Percentiles rank a stretch among this genome's conserved stretches.
These are phyloP conservation scores for Cutaneotrichosporon cyanovorans DNA, from an alignment of 1,284 basidiomycete genomes.

Conservation along the genomic window DNA sequence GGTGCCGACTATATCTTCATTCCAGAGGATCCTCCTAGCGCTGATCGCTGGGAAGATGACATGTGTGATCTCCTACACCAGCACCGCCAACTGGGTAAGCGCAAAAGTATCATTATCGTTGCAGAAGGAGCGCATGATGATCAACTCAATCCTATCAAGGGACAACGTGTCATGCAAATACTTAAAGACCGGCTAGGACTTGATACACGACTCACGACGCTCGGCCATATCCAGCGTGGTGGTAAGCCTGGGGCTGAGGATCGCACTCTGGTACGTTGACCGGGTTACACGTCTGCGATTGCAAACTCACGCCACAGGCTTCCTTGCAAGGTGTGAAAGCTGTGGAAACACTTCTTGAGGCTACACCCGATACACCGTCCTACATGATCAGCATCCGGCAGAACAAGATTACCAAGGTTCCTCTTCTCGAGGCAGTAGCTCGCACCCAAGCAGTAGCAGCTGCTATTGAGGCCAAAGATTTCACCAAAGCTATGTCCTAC, in stretches of 20 bases:
- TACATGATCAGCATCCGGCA: constrained; percentile 96
- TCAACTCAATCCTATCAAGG: constrained; percentile 79
- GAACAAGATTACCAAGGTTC: constrained; percentile 88
- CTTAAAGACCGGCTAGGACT: constrained; percentile 78
- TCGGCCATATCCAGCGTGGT: constrained; percentile 95
- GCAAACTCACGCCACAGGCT: constrained; percentile 52
- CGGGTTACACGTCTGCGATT: too few species aligned
- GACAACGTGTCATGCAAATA: constrained; percentile 84
- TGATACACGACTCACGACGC: constrained; percentile 94
- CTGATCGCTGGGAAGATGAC: constrained; percentile 76
- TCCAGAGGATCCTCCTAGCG: constrained; percentile 77
- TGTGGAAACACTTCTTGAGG: constrained; percentile 79
- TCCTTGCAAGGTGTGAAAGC: constrained; percentile 93
- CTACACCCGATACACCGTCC: constrained; percentile 81
- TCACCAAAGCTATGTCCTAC: constrained; percentile 74
- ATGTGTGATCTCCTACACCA: constrained; percentile 86
- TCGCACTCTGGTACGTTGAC: constrained; percentile 66
- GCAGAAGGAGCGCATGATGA: constrained; percentile 90
- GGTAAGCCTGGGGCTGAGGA: constrained; percentile 89
- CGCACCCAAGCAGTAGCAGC: constrained; percentile 78
- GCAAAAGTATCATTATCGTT: constrained; percentile 96
- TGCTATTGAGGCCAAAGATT: constrained; percentile 77
- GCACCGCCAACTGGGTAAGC: constrained; percentile 87
- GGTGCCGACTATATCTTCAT: constrained; percentile 98
- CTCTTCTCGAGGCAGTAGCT: constrained; percentile 85